Conservation (phyloP, 768 basidiomycete genomes). For the Albatrellus ellisii region DNA sequence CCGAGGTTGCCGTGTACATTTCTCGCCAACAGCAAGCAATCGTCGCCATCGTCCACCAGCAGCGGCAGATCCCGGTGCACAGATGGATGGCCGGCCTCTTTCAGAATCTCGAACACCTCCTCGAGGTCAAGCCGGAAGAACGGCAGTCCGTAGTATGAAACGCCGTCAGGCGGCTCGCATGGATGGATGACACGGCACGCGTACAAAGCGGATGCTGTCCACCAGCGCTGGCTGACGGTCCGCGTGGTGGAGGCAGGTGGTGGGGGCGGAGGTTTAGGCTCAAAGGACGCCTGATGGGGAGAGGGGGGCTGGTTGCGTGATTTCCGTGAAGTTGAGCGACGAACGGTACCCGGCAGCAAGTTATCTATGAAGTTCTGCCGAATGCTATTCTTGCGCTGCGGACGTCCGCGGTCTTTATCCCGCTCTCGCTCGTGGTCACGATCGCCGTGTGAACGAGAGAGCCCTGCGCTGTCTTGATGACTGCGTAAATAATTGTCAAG, state of each 20-base stretch:
- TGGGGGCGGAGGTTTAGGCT: constrained; percentile 15
- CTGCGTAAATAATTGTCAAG: constrained; percentile 12
- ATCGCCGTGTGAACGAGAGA: no score
- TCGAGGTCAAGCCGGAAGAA: constrained; percentile 61
- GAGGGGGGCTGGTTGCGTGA: constrained; percentile 4
- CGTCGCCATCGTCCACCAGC: constrained; percentile 64
- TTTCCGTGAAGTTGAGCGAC: constrained; percentile 12
- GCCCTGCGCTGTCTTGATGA: no score
- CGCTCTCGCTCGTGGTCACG: constrained; percentile 5
- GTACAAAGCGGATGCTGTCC: constrained; percentile 33
- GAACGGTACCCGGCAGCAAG: background rate
- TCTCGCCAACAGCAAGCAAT: constrained; percentile 65
- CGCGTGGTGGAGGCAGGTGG: constrained; percentile 12
- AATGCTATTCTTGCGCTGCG: constrained; percentile 5
- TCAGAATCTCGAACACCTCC: constrained; percentile 52
- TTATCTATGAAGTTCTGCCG: background rate
- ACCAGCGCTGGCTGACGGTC: constrained; percentile 11
- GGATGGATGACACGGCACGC: constrained; percentile 55
- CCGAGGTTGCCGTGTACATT: constrained; percentile 42
- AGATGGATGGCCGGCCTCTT: constrained; percentile 71
- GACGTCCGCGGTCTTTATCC: constrained; percentile 11
- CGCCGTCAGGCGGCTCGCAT: constrained; percentile 48
- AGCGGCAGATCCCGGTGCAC: constrained; percentile 61
- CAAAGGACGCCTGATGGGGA: background rate
- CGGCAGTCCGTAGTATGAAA: constrained; percentile 59